Base-by-base conservation (phyloP, 2,329 filamentous ascomycete species). In the Monilinia laxa region DNA sequence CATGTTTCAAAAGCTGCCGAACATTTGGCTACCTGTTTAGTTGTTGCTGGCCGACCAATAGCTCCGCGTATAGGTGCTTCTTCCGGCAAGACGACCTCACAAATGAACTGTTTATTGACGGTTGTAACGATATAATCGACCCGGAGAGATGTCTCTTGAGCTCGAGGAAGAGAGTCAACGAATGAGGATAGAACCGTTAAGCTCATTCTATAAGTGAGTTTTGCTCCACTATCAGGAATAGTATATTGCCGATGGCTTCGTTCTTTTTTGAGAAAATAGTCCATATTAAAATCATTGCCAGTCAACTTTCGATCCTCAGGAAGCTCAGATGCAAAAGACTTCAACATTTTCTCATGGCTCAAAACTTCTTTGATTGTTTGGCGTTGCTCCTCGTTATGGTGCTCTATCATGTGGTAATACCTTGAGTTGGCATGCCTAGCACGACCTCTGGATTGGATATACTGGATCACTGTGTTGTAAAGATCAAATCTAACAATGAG, bases 1-100 rank as follows among this genome's bases (percentile, higher is more conserved):
- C 93, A 97, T 62, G 90, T 86, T 73, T 93, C 86, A 75, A 94
- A 98, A 0, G 95, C 94, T 3, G 93, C 94, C 0, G 93, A 92
- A 70, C 91, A 92, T 77, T 95, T 96, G 5, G 95, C 94, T 23
- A 90, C 79, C 40, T 87, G 83, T 77, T 97, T 98, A 67, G 84
- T 91, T 10, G 81, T 76, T 65, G 89, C 86, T 0, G 86, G 79
- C 10, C 79, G 81, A 6, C 95, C 94, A 16, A 82, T 81, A 6
- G 85, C 82, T 40, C 85, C 87, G 65, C 83, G 84, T 47, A 97
- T 80, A 0, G 92, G 92, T 0, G 92, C 90, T 28, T 82, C 83
- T 16, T 88, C 85, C 0, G 95, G 94, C 31, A 99, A 80, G 14
- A 92, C 83, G 1, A 96, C 87, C 73, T 97, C 92, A 70, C 91